These are phyloP conservation scores for Oidiodendron maius DNA, from an alignment of 495 filamentous ascomycete species.

Conservation along the genomic window DNA sequence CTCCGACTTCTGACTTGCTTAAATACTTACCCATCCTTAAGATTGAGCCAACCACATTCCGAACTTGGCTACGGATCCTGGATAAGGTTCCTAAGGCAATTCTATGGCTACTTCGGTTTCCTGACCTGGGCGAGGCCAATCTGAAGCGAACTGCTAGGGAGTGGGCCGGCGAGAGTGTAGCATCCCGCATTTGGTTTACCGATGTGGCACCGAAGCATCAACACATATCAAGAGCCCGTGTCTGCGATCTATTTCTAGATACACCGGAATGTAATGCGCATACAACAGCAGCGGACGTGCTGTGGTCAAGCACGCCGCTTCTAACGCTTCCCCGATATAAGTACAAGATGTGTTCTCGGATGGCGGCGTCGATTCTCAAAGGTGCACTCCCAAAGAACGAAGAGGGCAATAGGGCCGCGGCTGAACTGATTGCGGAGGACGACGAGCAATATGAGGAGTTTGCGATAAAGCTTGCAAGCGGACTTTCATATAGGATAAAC, in stretches of 20 bases:
- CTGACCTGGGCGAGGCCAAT: slow-evolving; percentile 85
- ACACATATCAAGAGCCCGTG: slow-evolving; percentile 86
- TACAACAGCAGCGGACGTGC: slow-evolving; percentile 92
- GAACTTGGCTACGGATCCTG: slow-evolving; percentile 92
- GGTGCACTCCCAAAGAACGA: slow-evolving; percentile 73
- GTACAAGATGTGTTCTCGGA: slow-evolving; percentile 98
- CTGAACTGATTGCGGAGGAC: slow-evolving; percentile 71
- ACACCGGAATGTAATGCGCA: slow-evolving; percentile 98
- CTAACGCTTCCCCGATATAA: slow-evolving; percentile 89
- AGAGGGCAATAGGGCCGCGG: slow-evolving; percentile 60
- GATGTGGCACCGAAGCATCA: slow-evolving; percentile 89
- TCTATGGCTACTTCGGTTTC: slow-evolving; percentile 95
- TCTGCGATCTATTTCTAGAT: slow-evolving; percentile 93
- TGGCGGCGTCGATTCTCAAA: slow-evolving; percentile 89
- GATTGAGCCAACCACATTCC: slow-evolving; percentile 97
- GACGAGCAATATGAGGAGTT: slow-evolving; percentile 77
- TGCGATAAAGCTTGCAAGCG: slow-evolving; percentile 66
- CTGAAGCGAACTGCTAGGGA: slow-evolving; percentile 69
- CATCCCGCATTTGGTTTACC: slow-evolving; percentile 90
- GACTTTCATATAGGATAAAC: slow-evolving; percentile 52
- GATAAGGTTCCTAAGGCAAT: slow-evolving; percentile 80
- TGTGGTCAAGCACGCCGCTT: slow-evolving; percentile 93
- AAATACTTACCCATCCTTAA: slow-evolving; percentile 27
- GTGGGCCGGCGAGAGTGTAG: slow-evolving; percentile 85
- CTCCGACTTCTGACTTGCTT: not conserved